Base-by-base conservation (phyloP, 441 rosid genomes). In the Codiaeum variegatum region DNA sequence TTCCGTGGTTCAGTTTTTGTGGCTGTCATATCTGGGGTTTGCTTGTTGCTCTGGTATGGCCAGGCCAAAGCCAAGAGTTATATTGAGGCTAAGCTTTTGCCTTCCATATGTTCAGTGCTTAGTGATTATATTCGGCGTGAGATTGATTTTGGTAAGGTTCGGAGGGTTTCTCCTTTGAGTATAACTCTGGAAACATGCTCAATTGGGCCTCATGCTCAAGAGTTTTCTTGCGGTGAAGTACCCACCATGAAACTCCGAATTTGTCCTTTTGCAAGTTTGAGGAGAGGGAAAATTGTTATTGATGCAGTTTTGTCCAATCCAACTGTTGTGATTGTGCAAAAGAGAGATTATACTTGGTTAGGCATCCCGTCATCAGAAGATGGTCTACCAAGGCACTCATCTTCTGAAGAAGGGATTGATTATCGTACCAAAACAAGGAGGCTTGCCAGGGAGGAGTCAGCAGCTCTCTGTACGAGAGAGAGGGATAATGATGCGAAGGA, bases 351-450 rank as follows among this genome's bases (percentile, higher is more conserved):
- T 78, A 85, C 94, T 52, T 96, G 99, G 99, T 80, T 96, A 74
- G 99, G 99, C 29, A 81, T 96, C 81, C 97, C 98, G 29, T 67
- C 79, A 2, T 82, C 89, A 56, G 99, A 93, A 70, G 84, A 75
- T 60, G 74, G 82, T 81, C 68, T 81, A 31, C 91, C 78, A 62
- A 85, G 85, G 77, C 98, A 82, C 79, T 83, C 80, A 40, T 91
- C 98, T 66, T 83, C 85, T 44, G 97, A 93, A 75, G 99, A 96
- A 83, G 99, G 99, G 75, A 91, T 96, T 81, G 99, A 93, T 82
- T 84, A 83, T 82, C 97, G 99, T 42, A 91, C 99, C 10, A 90
- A 88, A 82, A 85, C 88, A 77, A 89, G 97, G 78, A 88, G 99
- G 85, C 13, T 83, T 68, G 84, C 93, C 0, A 84, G 97, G 83